Base-by-base conservation (phyloP, 257 asterid genomes). In the Agastache rugosa region DNA sequence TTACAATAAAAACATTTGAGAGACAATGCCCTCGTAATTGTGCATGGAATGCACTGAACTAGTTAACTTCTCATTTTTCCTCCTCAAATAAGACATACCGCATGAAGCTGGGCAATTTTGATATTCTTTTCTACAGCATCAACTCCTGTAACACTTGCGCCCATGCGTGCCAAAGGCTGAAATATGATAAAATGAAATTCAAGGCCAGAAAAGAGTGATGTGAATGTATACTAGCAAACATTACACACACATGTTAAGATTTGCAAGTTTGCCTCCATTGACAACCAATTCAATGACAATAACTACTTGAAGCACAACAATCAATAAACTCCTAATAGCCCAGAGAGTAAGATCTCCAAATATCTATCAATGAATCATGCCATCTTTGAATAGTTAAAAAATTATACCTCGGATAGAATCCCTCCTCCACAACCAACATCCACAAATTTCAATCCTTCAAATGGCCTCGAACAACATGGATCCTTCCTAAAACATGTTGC, bases 401-500 rank as follows among this genome's bases (percentile, higher is more conserved):
- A 75, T 25, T 59, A 82, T 70, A 94, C 99, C 98, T 95, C 98
- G 5, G 98, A 89, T 67, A 95, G 83, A 76, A 95, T 90, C 35
- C 98, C 99, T 41, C 99, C 98, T 75, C 98, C 98, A 78, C 96
- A 92, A 64, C 98, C 97, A 87, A 94, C 93, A 64, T 95, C 98
- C 56, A 89, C 82, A 71, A 95, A 87, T 47, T 81, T 87, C 75
- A 92, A 81, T 73, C 99, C 99, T 87, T 90, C 86, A 80, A 95
- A 90, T 48, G 99, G 99, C 83, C 86, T 87, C 8, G 89, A 60
- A 78, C 81, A 75, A 63, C 69, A 27, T 41, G 96, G 96, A 82
- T 92, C 96, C 87, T 85, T 92, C 22, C 99, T 94, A 86, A 77
- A 76, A 81, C 29, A 61, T 63, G 66, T 16, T 45, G 62, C 5